Conservation (phyloP, 441 rosid genomes). For the Gossypium schwendimanii region DNA sequence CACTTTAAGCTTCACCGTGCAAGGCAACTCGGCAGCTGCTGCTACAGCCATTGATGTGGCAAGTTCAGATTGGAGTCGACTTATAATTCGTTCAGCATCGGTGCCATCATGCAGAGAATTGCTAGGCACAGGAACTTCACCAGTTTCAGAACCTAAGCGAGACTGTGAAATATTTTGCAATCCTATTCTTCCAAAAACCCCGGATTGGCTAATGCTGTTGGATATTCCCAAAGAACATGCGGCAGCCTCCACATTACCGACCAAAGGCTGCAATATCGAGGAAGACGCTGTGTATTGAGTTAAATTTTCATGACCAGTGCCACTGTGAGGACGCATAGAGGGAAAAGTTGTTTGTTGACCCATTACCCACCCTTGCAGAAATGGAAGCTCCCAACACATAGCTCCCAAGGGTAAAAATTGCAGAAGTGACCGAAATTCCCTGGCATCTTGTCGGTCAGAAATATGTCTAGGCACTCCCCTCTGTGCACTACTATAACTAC, state of each 20-base stretch:
- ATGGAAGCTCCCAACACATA: constrained; percentile 71
- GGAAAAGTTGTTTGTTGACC: constrained; percentile 64
- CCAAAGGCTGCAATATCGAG: constrained; percentile 30
- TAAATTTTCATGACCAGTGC: constrained; percentile 33
- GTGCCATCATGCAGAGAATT: constrained; percentile 27
- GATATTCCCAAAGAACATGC: constrained; percentile 45
- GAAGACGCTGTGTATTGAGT: constrained; percentile 31
- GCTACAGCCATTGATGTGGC: constrained; percentile 64
- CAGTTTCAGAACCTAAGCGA: constrained; percentile 27
- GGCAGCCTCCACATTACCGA: constrained; percentile 42
- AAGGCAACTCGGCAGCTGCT: constrained; percentile 74
- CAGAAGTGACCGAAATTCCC: constrained; percentile 47
- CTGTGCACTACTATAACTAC: constrained; percentile 17
- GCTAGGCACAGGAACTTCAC: constrained; percentile 25
- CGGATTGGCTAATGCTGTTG: constrained; percentile 35
- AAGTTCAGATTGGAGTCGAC: constrained; percentile 63
- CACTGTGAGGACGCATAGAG: constrained; percentile 34
- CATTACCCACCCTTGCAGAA: constrained; percentile 78
- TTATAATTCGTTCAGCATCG: constrained; percentile 44
- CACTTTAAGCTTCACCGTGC: constrained; percentile 76
- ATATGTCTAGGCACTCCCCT: constrained; percentile 23
- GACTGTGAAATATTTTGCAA: constrained; percentile 32
- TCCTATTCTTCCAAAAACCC: constrained; percentile 45
- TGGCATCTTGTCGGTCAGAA: constrained; percentile 23
- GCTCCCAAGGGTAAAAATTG: constrained; percentile 51